Percentiles rank a stretch among this genome's conserved stretches.
Evolutionary conservation across 1,284 basidiomycete genomes (phyloP).

Genomic region (Apiotrichum gamsii): DNA sequence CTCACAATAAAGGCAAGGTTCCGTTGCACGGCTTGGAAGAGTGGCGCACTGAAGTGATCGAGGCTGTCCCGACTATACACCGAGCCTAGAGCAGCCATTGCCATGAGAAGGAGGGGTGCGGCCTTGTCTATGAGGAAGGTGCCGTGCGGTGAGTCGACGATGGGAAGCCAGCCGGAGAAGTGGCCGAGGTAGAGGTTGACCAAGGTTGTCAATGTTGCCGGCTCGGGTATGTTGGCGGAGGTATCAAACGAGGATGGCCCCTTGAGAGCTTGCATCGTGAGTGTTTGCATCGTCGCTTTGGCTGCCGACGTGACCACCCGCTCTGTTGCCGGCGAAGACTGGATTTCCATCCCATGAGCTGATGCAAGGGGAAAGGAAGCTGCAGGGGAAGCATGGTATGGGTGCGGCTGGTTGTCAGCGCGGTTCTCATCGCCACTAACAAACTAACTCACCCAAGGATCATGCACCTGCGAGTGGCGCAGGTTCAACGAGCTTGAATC

Average conservation of each 20-base stretch:
- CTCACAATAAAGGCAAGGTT: constrained; percentile 21
- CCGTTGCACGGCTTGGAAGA: constrained; percentile 21
- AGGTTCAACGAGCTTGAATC: too few species aligned
- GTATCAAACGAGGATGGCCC: constrained; percentile 19
- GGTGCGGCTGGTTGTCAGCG: too few species aligned
- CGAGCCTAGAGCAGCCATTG: constrained; percentile 20
- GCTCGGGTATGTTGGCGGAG: constrained; percentile 21
- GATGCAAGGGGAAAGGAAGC: too few species aligned
- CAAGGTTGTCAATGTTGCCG: constrained; percentile 13
- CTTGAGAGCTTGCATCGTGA: constrained; percentile 13
- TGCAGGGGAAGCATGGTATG: too few species aligned
- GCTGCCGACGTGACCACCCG: neutral
- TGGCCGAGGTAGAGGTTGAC: constrained; percentile 22
- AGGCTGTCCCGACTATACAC: constrained; percentile 21
- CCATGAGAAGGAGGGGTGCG: constrained; percentile 18
- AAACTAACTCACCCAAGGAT: neutral
- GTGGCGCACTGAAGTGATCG: constrained; percentile 11
- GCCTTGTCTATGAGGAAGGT: constrained; percentile 12
- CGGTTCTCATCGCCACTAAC: neutral
- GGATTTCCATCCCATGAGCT: too few species aligned
- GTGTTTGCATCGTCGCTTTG: constrained; percentile 14
- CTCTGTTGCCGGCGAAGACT: neutral
- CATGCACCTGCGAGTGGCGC: too few species aligned
- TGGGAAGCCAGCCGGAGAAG: constrained; percentile 20
- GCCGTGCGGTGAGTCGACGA: constrained; percentile 10